Evolutionary conservation across 73 alveolate genomes (phyloP).

Genomic region (Paramecium caudatum): DNA sequence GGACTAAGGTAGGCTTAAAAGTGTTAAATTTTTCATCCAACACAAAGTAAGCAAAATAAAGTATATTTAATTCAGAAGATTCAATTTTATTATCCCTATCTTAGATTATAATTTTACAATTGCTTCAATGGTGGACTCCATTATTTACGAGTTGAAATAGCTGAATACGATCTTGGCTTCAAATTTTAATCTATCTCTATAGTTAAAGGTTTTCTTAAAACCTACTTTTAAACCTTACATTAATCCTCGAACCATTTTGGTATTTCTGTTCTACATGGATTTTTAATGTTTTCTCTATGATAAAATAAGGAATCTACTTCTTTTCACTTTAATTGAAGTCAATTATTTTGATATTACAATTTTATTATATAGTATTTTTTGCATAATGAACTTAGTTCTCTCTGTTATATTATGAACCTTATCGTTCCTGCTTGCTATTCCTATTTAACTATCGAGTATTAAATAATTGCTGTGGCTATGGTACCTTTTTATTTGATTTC

Average conservation of each 20-base stretch:
- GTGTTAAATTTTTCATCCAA: background rate
- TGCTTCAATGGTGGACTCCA: conserved; percentile 14
- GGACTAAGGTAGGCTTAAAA: conserved; percentile 6
- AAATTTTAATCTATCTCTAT: background rate
- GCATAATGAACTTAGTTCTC: too few relatives aligned
- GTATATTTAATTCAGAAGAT: background rate
- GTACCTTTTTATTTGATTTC: too few relatives aligned
- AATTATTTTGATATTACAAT: conserved; percentile 15
- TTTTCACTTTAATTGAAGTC: background rate
- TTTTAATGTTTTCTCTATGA: background rate
- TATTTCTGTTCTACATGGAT: background rate
- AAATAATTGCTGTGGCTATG: too few relatives aligned
- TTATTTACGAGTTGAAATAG: background rate
- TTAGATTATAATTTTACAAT: background rate
- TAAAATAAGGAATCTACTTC: background rate
- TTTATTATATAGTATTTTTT: too few relatives aligned
- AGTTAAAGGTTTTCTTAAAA: background rate
- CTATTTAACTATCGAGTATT: too few relatives aligned
- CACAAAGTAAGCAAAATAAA: conserved; percentile 15
- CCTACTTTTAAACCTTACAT: background rate
- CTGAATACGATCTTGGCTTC: background rate
- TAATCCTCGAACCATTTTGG: background rate
- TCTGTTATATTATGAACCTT: too few relatives aligned
- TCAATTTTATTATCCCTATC: background rate
- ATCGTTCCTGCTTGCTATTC: too few relatives aligned